Evolutionary conservation across 768 basidiomycete genomes (phyloP), one percentile per base, ranked within the genome.

Genomic region (Lactarius deliciosus): DNA sequence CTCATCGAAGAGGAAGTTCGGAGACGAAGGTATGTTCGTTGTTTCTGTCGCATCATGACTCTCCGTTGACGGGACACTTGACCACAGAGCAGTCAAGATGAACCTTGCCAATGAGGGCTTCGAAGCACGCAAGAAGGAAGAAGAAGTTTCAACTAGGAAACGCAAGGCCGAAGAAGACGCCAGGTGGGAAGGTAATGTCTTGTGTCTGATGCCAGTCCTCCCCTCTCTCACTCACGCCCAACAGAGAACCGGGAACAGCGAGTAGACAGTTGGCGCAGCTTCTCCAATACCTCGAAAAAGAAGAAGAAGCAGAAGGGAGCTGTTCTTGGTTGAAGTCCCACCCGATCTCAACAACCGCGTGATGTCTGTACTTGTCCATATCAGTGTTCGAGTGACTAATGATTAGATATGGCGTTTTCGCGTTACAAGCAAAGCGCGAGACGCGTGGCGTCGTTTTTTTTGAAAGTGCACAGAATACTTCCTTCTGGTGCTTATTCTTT

Each of bases 81-180:
- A n/a, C 28, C 41, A 4, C 69, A 94, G 92, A 73, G 91, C 93
- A 1, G 78, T 94, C 72, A 94, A 94, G 81, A 87, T 94, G 86
- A 93, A 93, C 74, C 76, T 95, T 63, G 93, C 93, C 9, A 95
- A 95, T 71, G 93, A 95, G 76, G 94, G 94, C 3, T 79, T 95
- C 5, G 94, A 96, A 74, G 95, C 95, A n/a, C 83, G 88, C 72
- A 92, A 90, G 81, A 94, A 93, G 74, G 94, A 97, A 61, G 92
- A 94, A 64, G 95, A 95, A 71, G 82, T 90, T 13, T 77, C 81
- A 28, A 73, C 85, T 41, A 87, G 77, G 79, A 96, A 96, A 76
- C 83, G 94, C 62, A 96, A 96, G 77, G 89, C 83, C 1, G 93
- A 96, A 71, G 92, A 95, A 7, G 92, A 96, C 71, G 90, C 87